Percentiles rank a stretch among this genome's conserved stretches.
Evolutionary conservation across 768 basidiomycete genomes (phyloP).

Genomic region (Pisolithus microcarpus): DNA sequence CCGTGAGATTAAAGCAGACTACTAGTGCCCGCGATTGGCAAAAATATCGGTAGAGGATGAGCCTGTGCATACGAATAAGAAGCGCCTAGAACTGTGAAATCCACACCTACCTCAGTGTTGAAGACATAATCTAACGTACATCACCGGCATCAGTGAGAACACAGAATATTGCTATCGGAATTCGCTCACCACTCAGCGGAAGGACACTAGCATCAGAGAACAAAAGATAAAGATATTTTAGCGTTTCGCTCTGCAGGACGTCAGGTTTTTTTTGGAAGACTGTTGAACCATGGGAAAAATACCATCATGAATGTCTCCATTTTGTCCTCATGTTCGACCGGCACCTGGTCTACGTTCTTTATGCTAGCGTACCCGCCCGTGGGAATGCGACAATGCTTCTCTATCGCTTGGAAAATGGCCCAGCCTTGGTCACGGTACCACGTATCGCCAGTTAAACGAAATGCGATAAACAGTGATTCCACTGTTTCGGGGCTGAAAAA

Average conservation of each 20-base stretch:
- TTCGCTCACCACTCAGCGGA: conserved; percentile 61
- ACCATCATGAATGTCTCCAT: conserved; percentile 97
- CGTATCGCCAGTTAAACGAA: conserved; percentile 78
- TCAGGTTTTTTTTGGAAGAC: not conserved
- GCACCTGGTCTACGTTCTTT: conserved; percentile 75
- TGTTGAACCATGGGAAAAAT: conserved; percentile 17
- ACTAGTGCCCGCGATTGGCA: conserved; percentile 31
- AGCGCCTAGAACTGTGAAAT: not conserved
- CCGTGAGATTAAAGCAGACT: no score
- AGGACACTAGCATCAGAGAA: conserved; percentile 72
- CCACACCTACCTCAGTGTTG: conserved; percentile 71
- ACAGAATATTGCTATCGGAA: not conserved
- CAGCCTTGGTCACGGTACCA: conserved; percentile 80
- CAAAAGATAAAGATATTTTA: conserved; percentile 86
- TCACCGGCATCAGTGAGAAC: conserved; percentile 3
- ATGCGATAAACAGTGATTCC: conserved; percentile 90
- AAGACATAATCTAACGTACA: conserved; percentile 65
- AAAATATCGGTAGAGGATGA: conserved; percentile 67
- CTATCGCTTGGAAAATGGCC: conserved; percentile 84
- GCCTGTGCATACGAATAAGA: conserved; percentile 32
- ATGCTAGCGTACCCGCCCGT: conserved; percentile 81
- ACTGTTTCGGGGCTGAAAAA: conserved; percentile 77
- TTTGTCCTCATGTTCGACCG: conserved; percentile 66
- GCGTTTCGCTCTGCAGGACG: conserved; percentile 63
- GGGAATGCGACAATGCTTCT: conserved; percentile 70